Percentiles rank a stretch among this genome's conserved stretches.
Evolutionary conservation across 139 green algal species (phyloP).

Genomic region (Diplosphaera chodatii): DNA sequence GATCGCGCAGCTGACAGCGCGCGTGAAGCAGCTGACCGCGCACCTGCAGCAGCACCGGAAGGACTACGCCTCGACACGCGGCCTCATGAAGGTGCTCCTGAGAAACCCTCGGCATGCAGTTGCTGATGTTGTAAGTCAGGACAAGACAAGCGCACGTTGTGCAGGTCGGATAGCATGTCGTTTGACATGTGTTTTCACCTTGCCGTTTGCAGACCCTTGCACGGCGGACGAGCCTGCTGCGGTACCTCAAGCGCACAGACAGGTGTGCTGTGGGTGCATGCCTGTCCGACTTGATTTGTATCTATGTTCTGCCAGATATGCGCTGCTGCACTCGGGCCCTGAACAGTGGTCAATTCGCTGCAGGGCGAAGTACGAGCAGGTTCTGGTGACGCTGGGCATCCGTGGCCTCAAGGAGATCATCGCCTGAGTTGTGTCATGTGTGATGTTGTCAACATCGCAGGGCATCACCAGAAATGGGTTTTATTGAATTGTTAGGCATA

Average conservation of each 20-base stretch:
- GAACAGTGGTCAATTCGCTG: not conserved
- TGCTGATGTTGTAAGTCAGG: slow-evolving; percentile 11
- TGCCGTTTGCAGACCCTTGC: too few relatives aligned
- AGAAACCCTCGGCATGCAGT: not conserved
- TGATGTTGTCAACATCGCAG: too few relatives aligned
- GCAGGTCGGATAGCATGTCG: not conserved
- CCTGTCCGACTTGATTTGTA: not conserved
- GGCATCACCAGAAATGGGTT: too few relatives aligned
- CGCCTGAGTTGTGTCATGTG: too few relatives aligned
- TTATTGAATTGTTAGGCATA: too few relatives aligned
- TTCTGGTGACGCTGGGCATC: slow-evolving; percentile 14
- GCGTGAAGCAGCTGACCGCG: slow-evolving; percentile 49
- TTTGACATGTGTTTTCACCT: not conserved
- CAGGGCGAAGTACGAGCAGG: slow-evolving; percentile 22
- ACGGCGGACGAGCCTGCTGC: slow-evolving; percentile 35
- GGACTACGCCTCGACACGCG: slow-evolving; percentile 40
- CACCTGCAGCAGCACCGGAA: slow-evolving; percentile 57
- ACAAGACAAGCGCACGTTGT: not conserved
- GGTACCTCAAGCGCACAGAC: slow-evolving; percentile 28
- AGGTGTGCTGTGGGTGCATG: not conserved
- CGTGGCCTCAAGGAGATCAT: slow-evolving; percentile 20
- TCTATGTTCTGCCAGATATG: not conserved
- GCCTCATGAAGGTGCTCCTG: slow-evolving; percentile 30
- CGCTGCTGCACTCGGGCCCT: not conserved
- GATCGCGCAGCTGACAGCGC: slow-evolving; percentile 39